A percentile compares a stretch with the other conserved stretches of the same genome.
These are phyloP conservation scores for Rhizopus microsporus DNA, from an alignment of 371 early-diverging fungal species.

Conservation along the genomic window DNA sequence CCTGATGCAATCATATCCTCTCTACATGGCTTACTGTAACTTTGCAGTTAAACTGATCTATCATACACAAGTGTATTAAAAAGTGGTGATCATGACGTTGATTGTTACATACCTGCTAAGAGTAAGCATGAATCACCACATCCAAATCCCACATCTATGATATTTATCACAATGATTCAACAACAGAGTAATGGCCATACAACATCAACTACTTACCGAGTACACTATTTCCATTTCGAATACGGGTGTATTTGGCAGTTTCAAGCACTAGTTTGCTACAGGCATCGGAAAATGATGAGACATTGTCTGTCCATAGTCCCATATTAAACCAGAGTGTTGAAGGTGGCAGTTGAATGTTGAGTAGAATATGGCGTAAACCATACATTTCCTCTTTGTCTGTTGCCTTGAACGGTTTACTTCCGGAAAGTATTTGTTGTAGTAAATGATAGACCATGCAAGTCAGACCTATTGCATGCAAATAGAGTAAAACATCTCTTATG, in stretches of 20 bases:
- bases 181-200: neutral
- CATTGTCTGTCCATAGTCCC: slow-evolving; percentile 40
- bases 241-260: slow-evolving; percentile 17
- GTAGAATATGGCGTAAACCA: slow-evolving; percentile 32
- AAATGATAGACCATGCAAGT: slow-evolving; percentile 9
- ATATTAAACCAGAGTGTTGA: slow-evolving; percentile 50
- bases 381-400: slow-evolving; percentile 29
- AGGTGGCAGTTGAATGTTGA: slow-evolving; percentile 40
- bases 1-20: neutral
- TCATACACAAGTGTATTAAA: neutral
- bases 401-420: neutral
- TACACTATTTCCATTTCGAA: slow-evolving; percentile 14
- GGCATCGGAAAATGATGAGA: slow-evolving; percentile 28
- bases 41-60: slow-evolving; percentile 26
- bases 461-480: slow-evolving; percentile 36
- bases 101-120: slow-evolving; percentile 29
- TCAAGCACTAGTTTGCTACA: slow-evolving; percentile 30
- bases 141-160: slow-evolving; percentile 53
- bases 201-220: slow-evolving; percentile 28
- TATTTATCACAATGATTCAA: neutral
- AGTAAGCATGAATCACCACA: slow-evolving; percentile 54
- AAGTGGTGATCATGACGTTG: neutral
- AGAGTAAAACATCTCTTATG: slow-evolving; percentile 15
- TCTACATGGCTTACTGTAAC: slow-evolving; percentile 29
- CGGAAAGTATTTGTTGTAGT: neutral